phyloP scores from a whole-genome alignment of 768 basidiomycete genomes.

The Phanerochaete carnosa region DNA sequence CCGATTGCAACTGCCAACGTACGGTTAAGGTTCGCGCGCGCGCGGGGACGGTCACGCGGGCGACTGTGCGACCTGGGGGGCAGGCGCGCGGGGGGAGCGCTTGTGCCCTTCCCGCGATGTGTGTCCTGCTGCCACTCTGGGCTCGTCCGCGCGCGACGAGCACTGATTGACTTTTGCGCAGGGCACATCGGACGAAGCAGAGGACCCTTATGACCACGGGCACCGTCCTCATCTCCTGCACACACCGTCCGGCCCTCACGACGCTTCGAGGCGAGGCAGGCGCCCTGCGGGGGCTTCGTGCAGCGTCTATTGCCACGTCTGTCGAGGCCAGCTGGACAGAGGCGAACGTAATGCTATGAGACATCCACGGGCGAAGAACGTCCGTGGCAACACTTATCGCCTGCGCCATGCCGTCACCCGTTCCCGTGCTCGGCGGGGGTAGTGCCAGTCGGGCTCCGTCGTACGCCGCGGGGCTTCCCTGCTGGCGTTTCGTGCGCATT shows the following conservation, averaged over 20 bases:
- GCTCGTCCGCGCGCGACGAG: not conserved
- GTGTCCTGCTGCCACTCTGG: no score
- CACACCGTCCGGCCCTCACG: no score
- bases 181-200: not conserved
- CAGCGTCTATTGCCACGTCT: not conserved
- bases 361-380: not conserved
- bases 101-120: no score
- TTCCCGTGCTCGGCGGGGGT: not conserved
- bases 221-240: not conserved
- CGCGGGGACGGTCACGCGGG: no score
- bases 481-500: no score
- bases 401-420: not conserved
- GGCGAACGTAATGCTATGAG: not conserved
- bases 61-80: no score
- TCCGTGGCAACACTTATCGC: not conserved
- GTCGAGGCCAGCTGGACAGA: not conserved
- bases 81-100: no score
- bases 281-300: not conserved
- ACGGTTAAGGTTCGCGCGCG: no score
- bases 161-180: not conserved
- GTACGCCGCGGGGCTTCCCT: no score
- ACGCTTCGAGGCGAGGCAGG: no score
- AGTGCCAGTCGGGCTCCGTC: no score
- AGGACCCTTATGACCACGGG: not conserved
- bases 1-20: no score